Base-by-base conservation (phyloP, 495 filamentous ascomycete species). In the Penicillium roqueforti region DNA sequence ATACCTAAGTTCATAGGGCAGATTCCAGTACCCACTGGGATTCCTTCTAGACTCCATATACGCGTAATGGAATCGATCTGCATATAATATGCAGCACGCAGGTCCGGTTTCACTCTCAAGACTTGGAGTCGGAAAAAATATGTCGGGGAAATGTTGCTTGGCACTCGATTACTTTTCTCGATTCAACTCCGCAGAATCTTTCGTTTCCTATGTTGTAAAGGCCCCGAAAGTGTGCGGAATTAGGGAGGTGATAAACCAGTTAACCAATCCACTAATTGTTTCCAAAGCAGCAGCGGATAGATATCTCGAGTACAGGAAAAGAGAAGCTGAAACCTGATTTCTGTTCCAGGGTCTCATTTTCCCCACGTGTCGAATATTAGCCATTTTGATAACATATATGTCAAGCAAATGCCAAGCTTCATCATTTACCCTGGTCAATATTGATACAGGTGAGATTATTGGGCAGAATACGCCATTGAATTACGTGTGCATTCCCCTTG, bases 321-420 rank as follows among this genome's bases (percentile, higher is more conserved):
- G 3, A 28, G 18, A 36, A 41, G 29, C 18, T 37, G 38, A 36
- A 52, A 42, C 28, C 14, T 4, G 26, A 3, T 10, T 34, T 10
- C 7, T 20, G 41, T 19, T 20, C 20, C 42, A 47, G n/a, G 20
- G 51, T 22, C 29, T 37, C 32, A 22, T 16, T 23, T 26, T 14
- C 41, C 23, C 51, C 51, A 47, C 41, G 51, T 47, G 42, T 16
- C 3, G 22, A 14, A 10, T 20, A 47, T 37, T 16, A 13, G 10
- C 23, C 14, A 40, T 34, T 52, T n/a, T 37, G 36, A 38, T 42
- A 34, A 19, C 19, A n/a, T 14, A 32, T 53, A 18, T 26, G 46
- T 56, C 49, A 62, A 53, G 44, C 32, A 51, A 60, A 56, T 53
- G 53, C 53, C 53, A 59, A 62, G 59, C 53, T 59, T 55, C 48